Base-by-base conservation (phyloP, 305 asterid genomes). In the Fraxinus latifolia region DNA sequence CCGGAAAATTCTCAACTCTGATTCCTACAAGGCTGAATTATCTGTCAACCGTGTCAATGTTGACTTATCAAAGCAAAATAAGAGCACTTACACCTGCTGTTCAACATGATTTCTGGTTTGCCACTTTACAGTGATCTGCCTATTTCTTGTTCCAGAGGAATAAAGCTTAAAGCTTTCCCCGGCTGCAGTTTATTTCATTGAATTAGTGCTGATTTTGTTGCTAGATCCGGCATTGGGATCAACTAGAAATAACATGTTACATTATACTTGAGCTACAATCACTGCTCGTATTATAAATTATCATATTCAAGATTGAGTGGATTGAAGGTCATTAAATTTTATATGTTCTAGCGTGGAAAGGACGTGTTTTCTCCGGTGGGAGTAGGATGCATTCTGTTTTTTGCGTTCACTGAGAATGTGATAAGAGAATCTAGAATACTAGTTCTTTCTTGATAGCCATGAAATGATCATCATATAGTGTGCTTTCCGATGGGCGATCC, bases 1-100 rank as follows among this genome's bases (percentile, higher is more conserved):
- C 91, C 67, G 93, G 85, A 92, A 88, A 86, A 82, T 79, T 74
- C 93, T 92, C 83, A 92, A 85, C 84, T 91, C 97, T 21, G 97
- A 92, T 81, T 85, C 97, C 5, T 89, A 92, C 81, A 91, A 92
- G 71, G 93, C 92, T 3, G 93, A 92, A 79, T 80, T 92, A 27
- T 89, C 95, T 2, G 89, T 83, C 65, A 81, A 92, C 74, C 87
- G 97, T 25, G 89, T 88, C 36, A 88, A 83, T 80, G 85, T 78
- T 1, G 92, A 92, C 86, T 77, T 82, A 82, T 89, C 95, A 2
- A 91, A 91, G 83, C 89, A 90, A 74, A 89, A 84, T 17, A 78
- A 29, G 71, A 79, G 77, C 84, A 31, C 62, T 47, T 74, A 60
- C 47, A 84, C 93, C 0, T 92, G 94, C 88, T 92, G 96, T 71